These are phyloP conservation scores for Euphorbia schlechtendalii DNA, from an alignment of 441 rosid species.

Conservation along the genomic window DNA sequence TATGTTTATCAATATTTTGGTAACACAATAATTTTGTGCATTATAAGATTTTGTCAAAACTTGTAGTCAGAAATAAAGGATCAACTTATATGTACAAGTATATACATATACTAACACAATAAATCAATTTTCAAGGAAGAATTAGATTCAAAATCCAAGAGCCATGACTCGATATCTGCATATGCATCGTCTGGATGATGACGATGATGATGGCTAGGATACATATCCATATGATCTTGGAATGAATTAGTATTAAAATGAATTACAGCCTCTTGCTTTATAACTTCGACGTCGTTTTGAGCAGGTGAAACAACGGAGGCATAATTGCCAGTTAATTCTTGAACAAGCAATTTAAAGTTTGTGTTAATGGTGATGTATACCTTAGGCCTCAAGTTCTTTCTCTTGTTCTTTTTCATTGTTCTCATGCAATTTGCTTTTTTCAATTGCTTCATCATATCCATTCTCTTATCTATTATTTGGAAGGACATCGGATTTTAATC, in stretches of 20 bases:
- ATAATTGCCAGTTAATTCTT: conserved; percentile 8
- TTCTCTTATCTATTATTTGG: neutral
- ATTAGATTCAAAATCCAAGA: neutral
- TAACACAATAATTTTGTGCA: too few species aligned
- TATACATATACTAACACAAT: too few species aligned
- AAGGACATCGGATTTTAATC: neutral
- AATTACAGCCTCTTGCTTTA: too few species aligned
- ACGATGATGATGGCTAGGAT: too few species aligned
- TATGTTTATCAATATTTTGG: too few species aligned
- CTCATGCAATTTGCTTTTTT: neutral
- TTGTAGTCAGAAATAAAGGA: too few species aligned
- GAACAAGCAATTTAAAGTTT: conserved; percentile 12
- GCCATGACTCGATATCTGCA: conserved; percentile 5
- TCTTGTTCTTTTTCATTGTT: neutral
- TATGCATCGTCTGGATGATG: neutral
- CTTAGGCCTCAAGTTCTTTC: conserved; percentile 8
- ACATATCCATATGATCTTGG: too few species aligned
- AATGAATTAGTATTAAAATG: too few species aligned
- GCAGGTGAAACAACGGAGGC: neutral
- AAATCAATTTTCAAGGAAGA: too few species aligned
- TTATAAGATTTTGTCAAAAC: too few species aligned
- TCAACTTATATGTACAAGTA: too few species aligned
- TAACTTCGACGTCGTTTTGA: too few species aligned
- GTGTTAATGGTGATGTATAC: conserved; percentile 10
- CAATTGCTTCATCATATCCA: conserved; percentile 5